Conservation (phyloP, 306 rosid genomes). For the Gynostemma pentaphyllum region DNA sequence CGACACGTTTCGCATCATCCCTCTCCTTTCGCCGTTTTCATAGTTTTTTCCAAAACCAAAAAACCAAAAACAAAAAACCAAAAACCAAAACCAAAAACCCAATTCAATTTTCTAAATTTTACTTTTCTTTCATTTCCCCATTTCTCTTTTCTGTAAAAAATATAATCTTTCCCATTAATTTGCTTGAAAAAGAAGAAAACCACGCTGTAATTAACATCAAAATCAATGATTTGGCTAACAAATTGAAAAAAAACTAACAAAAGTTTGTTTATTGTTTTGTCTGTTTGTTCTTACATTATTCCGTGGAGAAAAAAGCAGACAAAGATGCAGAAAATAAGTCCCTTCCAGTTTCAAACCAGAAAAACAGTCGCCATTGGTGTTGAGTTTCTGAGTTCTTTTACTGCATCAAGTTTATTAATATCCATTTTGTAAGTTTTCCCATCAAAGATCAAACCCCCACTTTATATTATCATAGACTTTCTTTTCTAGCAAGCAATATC, state of each 20-base stretch:
- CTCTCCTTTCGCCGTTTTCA: neutral
- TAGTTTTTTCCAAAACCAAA: neutral
- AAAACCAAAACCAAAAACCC: neutral
- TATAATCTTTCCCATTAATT: neutral
- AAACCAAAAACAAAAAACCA: neutral
- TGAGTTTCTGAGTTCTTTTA: constrained; percentile 30
- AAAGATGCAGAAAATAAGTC: constrained; percentile 11
- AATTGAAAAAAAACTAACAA: neutral
- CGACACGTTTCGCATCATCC: constrained; percentile 4
- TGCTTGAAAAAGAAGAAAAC: neutral
- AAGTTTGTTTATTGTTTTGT: neutral
- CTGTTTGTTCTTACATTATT: constrained; percentile 14
- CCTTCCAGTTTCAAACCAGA: neutral
- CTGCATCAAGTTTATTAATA: too few relatives aligned
- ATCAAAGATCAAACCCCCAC: neutral
- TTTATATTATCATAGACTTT: neutral
- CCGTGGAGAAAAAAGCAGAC: constrained; percentile 22
- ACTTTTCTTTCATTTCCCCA: neutral
- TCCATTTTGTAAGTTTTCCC: neutral
- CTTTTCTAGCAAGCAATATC: neutral
- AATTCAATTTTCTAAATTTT: neutral
- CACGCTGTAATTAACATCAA: neutral
- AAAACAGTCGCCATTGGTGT: constrained; percentile 28
- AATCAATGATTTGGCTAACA: neutral
- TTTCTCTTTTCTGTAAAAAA: neutral